Base-by-base conservation (phyloP, 1,284 basidiomycete species). In the Cutaneotrichosporon daszewskae region DNA sequence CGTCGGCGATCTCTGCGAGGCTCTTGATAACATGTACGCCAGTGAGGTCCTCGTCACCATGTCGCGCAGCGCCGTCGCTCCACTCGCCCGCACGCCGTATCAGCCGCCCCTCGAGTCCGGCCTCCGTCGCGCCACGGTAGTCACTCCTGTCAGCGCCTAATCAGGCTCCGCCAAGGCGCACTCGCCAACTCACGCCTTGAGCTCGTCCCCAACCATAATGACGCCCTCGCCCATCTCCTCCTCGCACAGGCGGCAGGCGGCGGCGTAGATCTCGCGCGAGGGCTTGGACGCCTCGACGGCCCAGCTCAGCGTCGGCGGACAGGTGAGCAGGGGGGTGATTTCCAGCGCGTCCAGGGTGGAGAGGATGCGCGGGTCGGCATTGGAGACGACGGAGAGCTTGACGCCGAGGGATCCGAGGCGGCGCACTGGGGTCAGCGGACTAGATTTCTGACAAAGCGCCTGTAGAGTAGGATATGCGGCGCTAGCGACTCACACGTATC, bases 181-280 rank as follows among this genome's bases (percentile, higher is more conserved):
- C 16, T 32, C 24, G 22, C 13, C 14, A 3, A 64, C 68, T 54
- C 44, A 71, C 68, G 69, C 69, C 29, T 63, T 57, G 10, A 71
- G 55, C 53, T 72, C 71, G 43, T 72, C 71, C 1, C 71, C 71
- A 9, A 72, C 54, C 65, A 71, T 68, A 19, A 72, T 43, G 3
- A 68, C 62, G 8, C 68, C 69, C 23, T 60, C 46, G 1, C 60
- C 61, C 2, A 34, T 24, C 5, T 35, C 28, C 42, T 59, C 62
- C 0, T 34, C 53, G 23, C 58, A 61, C 1, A 35, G 18, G 11
- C 45, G 26, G 39, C 64, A 64, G 3, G 71, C 69, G 1, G 43
- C 44, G 13, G 58, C 39, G 49, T 57, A 72, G 17, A 72, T 71
- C 27, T 38, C 29, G 1, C 33, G 8, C 19, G 60, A 54, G 5